Conservation (phyloP, 2,329 filamentous ascomycete species). For the Celoporthe dispersa region DNA sequence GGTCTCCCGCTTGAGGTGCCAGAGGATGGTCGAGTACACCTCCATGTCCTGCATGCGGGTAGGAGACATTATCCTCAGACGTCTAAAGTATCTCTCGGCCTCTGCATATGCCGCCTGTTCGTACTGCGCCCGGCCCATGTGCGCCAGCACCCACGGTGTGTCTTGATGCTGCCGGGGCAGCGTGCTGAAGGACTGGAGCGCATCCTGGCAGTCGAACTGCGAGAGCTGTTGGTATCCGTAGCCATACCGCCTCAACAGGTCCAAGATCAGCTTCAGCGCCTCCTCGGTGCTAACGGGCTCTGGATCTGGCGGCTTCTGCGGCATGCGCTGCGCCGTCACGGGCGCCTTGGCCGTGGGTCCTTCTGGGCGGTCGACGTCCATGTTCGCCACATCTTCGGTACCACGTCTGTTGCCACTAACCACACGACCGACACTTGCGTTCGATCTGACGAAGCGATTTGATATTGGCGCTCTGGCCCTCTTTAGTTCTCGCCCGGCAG, state of each 20-base stretch:
- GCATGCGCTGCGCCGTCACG: constrained; percentile 41
- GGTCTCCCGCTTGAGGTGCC: constrained; percentile 92
- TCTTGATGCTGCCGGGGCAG: constrained; percentile 79
- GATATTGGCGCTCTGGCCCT: constrained; percentile 78
- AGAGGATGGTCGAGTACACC: constrained; percentile 97
- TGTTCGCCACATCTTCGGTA: constrained; percentile 60
- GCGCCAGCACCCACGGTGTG: constrained; percentile 90
- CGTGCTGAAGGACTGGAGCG: constrained; percentile 72
- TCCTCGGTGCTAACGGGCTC: constrained; percentile 74
- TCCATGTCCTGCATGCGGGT: constrained; percentile 94
- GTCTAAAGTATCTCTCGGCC: constrained; percentile 83
- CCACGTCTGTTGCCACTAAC: constrained; percentile 90
- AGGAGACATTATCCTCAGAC: constrained; percentile 78
- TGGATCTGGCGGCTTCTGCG: constrained; percentile 47
- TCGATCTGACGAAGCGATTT: constrained; percentile 64
- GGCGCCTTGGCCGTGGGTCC: constrained; percentile 50
- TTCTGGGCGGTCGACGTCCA: constrained; percentile 74
- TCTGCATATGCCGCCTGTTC: constrained; percentile 86
- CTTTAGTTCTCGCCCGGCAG: constrained; percentile 75
- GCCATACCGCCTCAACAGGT: constrained; percentile 81
- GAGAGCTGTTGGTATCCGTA: constrained; percentile 78
- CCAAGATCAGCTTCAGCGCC: constrained; percentile 75
- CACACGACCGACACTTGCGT: constrained; percentile 78
- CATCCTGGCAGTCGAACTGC: constrained; percentile 78
- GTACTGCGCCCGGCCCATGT: constrained; percentile 88